Evolutionary conservation across 768 basidiomycete species (phyloP).

Genomic region (Rhizopogon vulgaris): DNA sequence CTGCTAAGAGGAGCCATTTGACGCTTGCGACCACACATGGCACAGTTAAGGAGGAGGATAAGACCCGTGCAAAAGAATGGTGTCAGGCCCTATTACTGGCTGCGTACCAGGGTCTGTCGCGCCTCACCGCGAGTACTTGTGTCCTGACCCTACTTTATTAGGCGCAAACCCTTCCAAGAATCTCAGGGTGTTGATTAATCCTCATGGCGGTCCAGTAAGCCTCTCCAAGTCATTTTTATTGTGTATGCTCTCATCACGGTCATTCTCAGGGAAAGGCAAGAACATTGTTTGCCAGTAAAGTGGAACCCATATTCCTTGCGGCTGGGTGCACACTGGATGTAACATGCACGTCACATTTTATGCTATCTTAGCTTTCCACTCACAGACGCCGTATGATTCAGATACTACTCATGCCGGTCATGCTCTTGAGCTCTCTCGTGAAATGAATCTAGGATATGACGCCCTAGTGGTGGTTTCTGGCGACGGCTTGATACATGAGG

Average conservation of each 20-base stretch:
- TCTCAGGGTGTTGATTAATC: conserved; percentile 73
- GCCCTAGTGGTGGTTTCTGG: conserved; percentile 74
- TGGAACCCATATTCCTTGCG: conserved; percentile 68
- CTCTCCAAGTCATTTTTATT: neutral
- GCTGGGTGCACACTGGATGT: conserved; percentile 61
- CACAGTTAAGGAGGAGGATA: conserved; percentile 29
- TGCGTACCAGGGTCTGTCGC: conserved; percentile 51
- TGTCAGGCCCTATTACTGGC: conserved; percentile 44
- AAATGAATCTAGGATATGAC: conserved; percentile 56
- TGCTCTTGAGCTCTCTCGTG: conserved; percentile 57
- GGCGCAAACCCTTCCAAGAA: conserved; percentile 50
- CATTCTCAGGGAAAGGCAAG: conserved; percentile 52
- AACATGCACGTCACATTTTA: conserved; percentile 34
- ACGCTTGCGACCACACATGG: conserved; percentile 36
- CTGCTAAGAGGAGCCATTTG: conserved; percentile 33
- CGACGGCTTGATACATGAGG: conserved; percentile 79
- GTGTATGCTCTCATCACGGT: conserved; percentile 1
- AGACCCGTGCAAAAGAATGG: conserved; percentile 41
- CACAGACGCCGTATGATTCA: conserved; percentile 18
- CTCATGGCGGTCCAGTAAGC: conserved; percentile 70
- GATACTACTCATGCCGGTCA: conserved; percentile 62
- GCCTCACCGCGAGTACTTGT: neutral
- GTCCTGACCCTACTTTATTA: conserved; percentile 10
- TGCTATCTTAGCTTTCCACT: neutral
- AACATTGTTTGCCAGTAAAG: conserved; percentile 44